These are phyloP conservation scores for Neurospora crassa DNA, from an alignment of 2,329 filamentous ascomycete species.

Conservation along the genomic window DNA sequence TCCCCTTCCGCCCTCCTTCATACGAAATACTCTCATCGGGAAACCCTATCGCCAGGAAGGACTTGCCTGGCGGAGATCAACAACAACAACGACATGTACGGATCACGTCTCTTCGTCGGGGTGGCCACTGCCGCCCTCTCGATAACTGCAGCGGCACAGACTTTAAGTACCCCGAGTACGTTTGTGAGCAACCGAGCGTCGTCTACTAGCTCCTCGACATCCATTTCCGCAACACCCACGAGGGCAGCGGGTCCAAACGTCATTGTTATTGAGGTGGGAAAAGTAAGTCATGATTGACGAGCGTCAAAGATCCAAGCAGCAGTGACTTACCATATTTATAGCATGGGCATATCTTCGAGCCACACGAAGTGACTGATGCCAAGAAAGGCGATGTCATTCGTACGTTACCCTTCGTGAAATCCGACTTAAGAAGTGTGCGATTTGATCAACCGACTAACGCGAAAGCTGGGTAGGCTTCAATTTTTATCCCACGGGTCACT, in stretches of 20 bases:
- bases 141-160: neutral
- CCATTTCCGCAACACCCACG: conserved; percentile 1
- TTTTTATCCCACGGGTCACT: neutral
- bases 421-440: neutral
- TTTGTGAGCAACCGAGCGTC: neutral
- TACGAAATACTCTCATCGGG: neutral
- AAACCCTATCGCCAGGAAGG: neutral
- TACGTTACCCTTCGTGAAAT: neutral
- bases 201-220: neutral
- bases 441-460: neutral
- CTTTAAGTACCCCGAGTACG: neutral
- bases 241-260: conserved; percentile 5
- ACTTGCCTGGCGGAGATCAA: neutral
- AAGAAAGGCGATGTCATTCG: neutral
- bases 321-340: neutral
- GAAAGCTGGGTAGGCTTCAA: neutral
- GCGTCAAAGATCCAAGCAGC: conserved; percentile 1
- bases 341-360: neutral
- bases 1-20: neutral
- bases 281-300: conserved; percentile 6
- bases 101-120: neutral
- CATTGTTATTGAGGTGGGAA: conserved; percentile 13
- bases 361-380: neutral
- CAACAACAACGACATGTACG: neutral
- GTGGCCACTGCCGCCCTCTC: neutral